A percentile compares a stretch with the other conserved stretches of the same genome.
These are phyloP conservation scores for Monilinia aucupariae DNA, from an alignment of 2,329 filamentous ascomycete species.

Conservation along the genomic window DNA sequence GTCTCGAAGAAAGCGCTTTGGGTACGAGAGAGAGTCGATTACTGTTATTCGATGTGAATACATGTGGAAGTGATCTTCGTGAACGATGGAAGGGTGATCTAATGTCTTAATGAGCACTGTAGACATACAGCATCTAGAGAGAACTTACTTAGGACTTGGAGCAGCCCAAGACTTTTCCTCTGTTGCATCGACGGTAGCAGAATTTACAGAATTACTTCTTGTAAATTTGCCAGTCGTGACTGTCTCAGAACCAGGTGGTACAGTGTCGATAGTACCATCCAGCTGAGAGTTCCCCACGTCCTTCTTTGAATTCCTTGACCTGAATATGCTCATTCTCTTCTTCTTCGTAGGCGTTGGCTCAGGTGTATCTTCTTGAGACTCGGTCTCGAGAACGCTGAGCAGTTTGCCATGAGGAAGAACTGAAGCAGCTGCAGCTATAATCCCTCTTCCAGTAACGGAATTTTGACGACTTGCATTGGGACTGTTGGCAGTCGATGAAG, in stretches of 20 bases:
- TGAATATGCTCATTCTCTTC: conserved; percentile 17
- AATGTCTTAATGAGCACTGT: neutral
- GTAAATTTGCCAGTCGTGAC: neutral
- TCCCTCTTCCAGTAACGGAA: conserved; percentile 22
- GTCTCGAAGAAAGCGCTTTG: conserved; percentile 24
- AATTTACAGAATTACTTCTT: conserved; percentile 15
- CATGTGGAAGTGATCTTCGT: conserved; percentile 27
- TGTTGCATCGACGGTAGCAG: neutral
- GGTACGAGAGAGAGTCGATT: conserved; percentile 30
- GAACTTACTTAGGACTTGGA: conserved; percentile 6
- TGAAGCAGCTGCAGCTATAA: neutral
- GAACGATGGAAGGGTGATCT: conserved; percentile 14
- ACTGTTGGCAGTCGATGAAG: conserved; percentile 20
- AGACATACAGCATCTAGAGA: neutral
- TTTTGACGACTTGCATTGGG: conserved; percentile 25
- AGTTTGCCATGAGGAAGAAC: conserved; percentile 4
- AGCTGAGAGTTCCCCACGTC: neutral
- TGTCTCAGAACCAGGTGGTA: neutral
- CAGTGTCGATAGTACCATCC: neutral
- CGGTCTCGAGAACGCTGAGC: conserved; percentile 5
- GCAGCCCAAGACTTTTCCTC: conserved; percentile 4
- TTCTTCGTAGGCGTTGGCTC: conserved; percentile 14
- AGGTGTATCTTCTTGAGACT: neutral
- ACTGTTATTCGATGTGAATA: conserved; percentile 19
- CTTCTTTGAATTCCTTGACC: conserved; percentile 11